Percentiles rank a stretch among this genome's conserved stretches.
These are phyloP conservation scores for Phaseolus coccineus DNA, from an alignment of 331 rosid species.

Conservation along the genomic window DNA sequence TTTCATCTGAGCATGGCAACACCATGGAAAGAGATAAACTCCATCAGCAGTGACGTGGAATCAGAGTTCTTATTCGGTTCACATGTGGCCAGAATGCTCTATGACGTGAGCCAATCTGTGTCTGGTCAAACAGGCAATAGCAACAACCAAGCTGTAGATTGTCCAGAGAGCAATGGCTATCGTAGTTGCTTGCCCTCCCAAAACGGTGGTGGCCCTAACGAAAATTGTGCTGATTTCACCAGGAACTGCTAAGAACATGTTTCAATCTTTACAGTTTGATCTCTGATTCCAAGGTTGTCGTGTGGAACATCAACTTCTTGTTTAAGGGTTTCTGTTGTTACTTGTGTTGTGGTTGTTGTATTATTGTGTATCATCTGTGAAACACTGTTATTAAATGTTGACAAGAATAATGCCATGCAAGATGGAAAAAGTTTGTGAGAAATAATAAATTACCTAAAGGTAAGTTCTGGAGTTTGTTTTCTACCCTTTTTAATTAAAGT, in stretches of 20 bases:
- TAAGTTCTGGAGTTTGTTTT: not conserved
- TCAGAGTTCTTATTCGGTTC: slow-evolving; percentile 39
- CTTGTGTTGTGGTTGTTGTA: not conserved
- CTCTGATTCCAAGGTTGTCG: not conserved
- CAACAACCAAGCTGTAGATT: slow-evolving; percentile 27
- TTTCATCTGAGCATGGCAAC: not conserved
- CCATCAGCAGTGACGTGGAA: slow-evolving; percentile 18
- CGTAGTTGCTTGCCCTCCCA: slow-evolving; percentile 36
- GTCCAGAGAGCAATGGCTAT: not conserved
- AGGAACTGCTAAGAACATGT: slow-evolving; percentile 25
- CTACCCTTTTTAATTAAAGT: no score
- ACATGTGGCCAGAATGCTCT: slow-evolving; percentile 43
- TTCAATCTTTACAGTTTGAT: not conserved
- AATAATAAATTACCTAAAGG: not conserved
- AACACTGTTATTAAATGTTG: not conserved
- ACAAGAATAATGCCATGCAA: not conserved
- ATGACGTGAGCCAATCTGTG: not conserved
- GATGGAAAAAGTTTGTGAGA: not conserved
- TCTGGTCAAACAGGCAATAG: slow-evolving; percentile 15
- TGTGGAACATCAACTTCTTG: not conserved
- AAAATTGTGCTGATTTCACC: slow-evolving; percentile 18
- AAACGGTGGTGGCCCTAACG: slow-evolving; percentile 9
- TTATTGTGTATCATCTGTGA: not conserved
- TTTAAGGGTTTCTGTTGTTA: not conserved
- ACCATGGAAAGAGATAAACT: not conserved